Evolutionary conservation across 148 eudicot genomes (phyloP).

Genomic region (Cornus suecica): DNA sequence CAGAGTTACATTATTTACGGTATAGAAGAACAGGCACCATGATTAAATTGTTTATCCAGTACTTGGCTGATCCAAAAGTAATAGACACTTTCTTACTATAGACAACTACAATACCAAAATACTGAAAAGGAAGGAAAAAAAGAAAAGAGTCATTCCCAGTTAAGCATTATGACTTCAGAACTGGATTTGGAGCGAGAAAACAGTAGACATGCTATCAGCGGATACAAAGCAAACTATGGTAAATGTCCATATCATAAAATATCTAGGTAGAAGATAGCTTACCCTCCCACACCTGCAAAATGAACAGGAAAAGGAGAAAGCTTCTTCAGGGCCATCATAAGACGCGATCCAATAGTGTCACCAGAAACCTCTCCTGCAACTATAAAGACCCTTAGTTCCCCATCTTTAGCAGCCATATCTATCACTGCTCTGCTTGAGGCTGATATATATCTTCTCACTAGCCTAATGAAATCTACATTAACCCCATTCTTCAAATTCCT

Average conservation of each 20-base stretch:
- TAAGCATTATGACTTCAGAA: background rate
- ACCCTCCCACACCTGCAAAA: slow-evolving; percentile 93
- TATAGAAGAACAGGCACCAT: background rate
- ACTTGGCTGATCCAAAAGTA: background rate
- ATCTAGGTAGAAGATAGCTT: slow-evolving; percentile 7
- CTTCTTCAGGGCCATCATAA: slow-evolving; percentile 71
- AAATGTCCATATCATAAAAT: background rate
- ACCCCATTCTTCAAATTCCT: slow-evolving; percentile 25
- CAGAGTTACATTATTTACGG: background rate
- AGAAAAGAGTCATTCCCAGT: background rate
- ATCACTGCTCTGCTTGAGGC: slow-evolving; percentile 45
- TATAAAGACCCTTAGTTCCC: slow-evolving; percentile 84
- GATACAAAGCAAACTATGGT: background rate
- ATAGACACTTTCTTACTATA: background rate
- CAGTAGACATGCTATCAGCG: background rate
- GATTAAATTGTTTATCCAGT: background rate
- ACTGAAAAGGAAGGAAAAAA: background rate
- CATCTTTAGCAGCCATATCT: slow-evolving; percentile 75
- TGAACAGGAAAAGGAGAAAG: slow-evolving; percentile 73
- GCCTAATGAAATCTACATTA: slow-evolving; percentile 15
- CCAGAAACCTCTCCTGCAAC: slow-evolving; percentile 98
- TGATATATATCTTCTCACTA: slow-evolving; percentile 45
- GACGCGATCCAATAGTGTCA: slow-evolving; percentile 73
- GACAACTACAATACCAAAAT: background rate
- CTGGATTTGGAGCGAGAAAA: background rate